Base-by-base conservation (phyloP, 2,329 filamentous ascomycete genomes). In the Fusarium sp. region DNA sequence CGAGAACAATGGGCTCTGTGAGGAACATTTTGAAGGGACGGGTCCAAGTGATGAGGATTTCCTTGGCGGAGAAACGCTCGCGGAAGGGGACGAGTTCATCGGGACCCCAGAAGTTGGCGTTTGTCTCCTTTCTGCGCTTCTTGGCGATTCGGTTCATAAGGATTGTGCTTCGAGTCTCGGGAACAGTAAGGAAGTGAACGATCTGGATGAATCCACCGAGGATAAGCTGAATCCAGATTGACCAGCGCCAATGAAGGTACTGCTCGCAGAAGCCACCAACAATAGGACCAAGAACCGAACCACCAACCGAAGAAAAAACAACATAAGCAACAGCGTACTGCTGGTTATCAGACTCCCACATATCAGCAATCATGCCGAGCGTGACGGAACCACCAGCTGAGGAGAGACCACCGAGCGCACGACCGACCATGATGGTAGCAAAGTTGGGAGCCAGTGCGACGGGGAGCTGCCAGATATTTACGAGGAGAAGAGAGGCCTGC, bases 161-260 rank as follows among this genome's bases (percentile, higher is more conserved):
- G 69, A 95, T 89, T 9, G 92, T 94, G 2, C 90, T 89, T 59
- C 94, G 88, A 1, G 94, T 96, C 81, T 96, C 94, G 3, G 93
- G 93, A 3, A 96, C 94, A 13, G 90, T 85, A 66, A 93, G 78
- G 56, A 92, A 84, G 79, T 95, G 93, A 9, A 93, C 78, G 9
- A 89, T 24, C 79, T 95, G 93, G 7, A 94, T 89, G 39, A 89
- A 86, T 14, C 83, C 91, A 24, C 94, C 93, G 60, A 96, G 90
- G 75, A 95, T 94, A 72, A 96, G 88, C 81, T 95, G 93, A 68
- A 96, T 93, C 94, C 94, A 96, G 80, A 96, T 95, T 62, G 87
- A 90, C 92, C 92, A 85, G 45, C 88, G 87, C 93, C 93, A 96
- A 32, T 83, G 79, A 1, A 93, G 85, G 74, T 90, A 90, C 38